Percentiles rank a stretch among this genome's conserved stretches.
Conservation (phyloP, 2,329 filamentous ascomycete species). For the Nectriaceae sp. region DNA sequence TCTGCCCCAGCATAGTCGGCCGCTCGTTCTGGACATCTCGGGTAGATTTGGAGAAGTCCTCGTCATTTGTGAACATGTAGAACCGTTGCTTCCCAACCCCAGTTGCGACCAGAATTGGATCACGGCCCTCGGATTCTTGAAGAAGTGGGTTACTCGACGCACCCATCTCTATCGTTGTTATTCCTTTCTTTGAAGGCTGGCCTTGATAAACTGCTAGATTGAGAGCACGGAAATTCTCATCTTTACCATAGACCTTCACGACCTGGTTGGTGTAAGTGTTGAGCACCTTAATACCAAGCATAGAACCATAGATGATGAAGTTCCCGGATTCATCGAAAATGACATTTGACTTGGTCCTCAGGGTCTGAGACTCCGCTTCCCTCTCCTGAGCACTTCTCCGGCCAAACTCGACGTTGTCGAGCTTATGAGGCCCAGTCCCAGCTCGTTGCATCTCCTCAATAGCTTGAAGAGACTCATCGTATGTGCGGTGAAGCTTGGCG, state of each 20-base stretch:
- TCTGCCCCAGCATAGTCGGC: constrained; percentile 65
- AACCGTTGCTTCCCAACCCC: constrained; percentile 87
- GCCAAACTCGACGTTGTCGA: constrained; percentile 92
- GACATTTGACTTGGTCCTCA: constrained; percentile 76
- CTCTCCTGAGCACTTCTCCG: constrained; percentile 82
- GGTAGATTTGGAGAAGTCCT: constrained; percentile 77
- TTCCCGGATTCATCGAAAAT: constrained; percentile 95
- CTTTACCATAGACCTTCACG: constrained; percentile 85
- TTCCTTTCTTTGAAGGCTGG: constrained; percentile 87
- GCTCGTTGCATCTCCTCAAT: constrained; percentile 95
- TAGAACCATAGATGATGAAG: constrained; percentile 92
- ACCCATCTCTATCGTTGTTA: constrained; percentile 96
- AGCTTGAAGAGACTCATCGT: constrained; percentile 89
- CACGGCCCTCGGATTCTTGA: constrained; percentile 85
- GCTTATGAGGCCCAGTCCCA: constrained; percentile 76
- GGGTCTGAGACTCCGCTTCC: constrained; percentile 72
- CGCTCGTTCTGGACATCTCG: constrained; percentile 96
- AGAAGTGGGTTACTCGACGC: constrained; percentile 91
- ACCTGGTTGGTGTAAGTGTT: constrained; percentile 95
- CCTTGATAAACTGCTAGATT: constrained; percentile 91
- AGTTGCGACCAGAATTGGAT: constrained; percentile 85
- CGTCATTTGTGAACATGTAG: constrained; percentile 96
- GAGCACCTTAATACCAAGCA: constrained; percentile 90
- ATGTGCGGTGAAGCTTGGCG: constrained; percentile 86
- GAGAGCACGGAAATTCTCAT: constrained; percentile 83